Conservation (phyloP, 192 early-diverging fungal species). For the Coemansia nantahalensis region DNA sequence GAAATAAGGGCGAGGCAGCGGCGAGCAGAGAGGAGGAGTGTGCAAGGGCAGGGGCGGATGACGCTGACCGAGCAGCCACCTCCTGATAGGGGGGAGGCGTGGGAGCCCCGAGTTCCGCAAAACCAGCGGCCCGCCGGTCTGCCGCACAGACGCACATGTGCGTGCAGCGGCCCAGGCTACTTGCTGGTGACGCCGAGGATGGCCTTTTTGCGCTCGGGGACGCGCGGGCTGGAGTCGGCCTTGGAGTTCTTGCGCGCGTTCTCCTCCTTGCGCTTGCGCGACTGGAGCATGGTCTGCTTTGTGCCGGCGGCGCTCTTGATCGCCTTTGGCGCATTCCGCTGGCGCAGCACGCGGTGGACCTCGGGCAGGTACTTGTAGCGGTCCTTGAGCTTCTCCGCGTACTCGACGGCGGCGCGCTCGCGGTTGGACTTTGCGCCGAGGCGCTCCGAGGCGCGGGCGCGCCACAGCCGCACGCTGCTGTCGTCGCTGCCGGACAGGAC, state of each 20-base stretch:
- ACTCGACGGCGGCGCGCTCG: constrained; percentile 76
- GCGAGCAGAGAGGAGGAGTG: too few species aligned
- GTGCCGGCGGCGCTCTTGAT: constrained; percentile 77
- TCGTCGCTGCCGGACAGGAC: constrained; percentile 96
- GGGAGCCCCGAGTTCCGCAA: too few species aligned
- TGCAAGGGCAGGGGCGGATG: too few species aligned
- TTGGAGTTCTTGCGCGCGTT: constrained; percentile 85
- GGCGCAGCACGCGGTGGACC: constrained; percentile 80
- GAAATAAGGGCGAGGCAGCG: too few species aligned
- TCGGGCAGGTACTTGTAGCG: constrained; percentile 90
- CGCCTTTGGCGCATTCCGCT: constrained; percentile 80
- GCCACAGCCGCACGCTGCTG: constrained; percentile 97
- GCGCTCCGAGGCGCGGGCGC: constrained; percentile 88
- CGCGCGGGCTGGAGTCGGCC: constrained; percentile 53
- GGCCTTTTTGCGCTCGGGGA: constrained; percentile 70
- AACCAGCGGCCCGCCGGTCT: too few species aligned
- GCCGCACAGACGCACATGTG: too few species aligned
- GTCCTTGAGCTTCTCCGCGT: constrained; percentile 87
- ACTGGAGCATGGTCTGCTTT: constrained; percentile 79
- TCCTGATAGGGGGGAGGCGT: too few species aligned
- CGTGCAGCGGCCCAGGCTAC: constrained; percentile 1
- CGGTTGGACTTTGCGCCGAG: constrained; percentile 69
- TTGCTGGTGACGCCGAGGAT: constrained; percentile 61
- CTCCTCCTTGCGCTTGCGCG: constrained; percentile 84
- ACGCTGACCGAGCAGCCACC: too few species aligned